Percentiles rank a stretch among this genome's conserved stretches.
Conservation (phyloP, 2,329 filamentous ascomycete genomes). For the Fusarium tuaranense region DNA sequence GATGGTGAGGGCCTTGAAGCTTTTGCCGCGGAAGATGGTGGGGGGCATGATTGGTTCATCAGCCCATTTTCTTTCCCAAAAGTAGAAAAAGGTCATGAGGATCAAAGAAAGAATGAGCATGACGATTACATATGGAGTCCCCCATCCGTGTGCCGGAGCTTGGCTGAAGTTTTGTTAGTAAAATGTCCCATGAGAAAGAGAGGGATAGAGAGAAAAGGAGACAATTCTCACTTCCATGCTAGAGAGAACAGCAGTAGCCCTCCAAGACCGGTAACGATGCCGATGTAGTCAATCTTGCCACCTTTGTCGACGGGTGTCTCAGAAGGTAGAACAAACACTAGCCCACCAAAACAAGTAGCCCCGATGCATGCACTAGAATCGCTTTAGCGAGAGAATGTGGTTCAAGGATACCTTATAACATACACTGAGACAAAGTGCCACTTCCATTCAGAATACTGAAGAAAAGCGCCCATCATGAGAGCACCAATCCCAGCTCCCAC, state of each 20-base stretch:
- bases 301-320: slow-evolving; percentile 34
- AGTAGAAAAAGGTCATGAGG: slow-evolving; percentile 46
- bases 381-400: not conserved
- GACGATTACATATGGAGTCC: slow-evolving; percentile 53
- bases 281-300: slow-evolving; percentile 49
- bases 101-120: slow-evolving; percentile 51
- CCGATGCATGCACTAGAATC: slow-evolving; percentile 8
- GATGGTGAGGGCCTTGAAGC: slow-evolving; percentile 55
- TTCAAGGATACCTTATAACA: slow-evolving; percentile 1
- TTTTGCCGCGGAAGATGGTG: slow-evolving; percentile 56
- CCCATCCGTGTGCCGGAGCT: slow-evolving; percentile 59
- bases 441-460: slow-evolving; percentile 45
- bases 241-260: slow-evolving; percentile 60
- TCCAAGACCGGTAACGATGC: slow-evolving; percentile 53
- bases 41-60: slow-evolving; percentile 58
- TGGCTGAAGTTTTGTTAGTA: slow-evolving; percentile 9
- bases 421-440: slow-evolving; percentile 57
- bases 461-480: slow-evolving; percentile 54
- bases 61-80: slow-evolving; percentile 56
- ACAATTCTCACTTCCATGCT: slow-evolving; percentile 57
- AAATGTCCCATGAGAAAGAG: not conserved
- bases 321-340: slow-evolving; percentile 16
- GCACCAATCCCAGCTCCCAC: slow-evolving; percentile 58
- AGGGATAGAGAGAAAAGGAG: not conserved
- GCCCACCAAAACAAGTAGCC: slow-evolving; percentile 3